Evolutionary conservation across 1,284 basidiomycete genomes (phyloP), one percentile per base, ranked within the genome.

Genomic region (Puccinia polysora): DNA sequence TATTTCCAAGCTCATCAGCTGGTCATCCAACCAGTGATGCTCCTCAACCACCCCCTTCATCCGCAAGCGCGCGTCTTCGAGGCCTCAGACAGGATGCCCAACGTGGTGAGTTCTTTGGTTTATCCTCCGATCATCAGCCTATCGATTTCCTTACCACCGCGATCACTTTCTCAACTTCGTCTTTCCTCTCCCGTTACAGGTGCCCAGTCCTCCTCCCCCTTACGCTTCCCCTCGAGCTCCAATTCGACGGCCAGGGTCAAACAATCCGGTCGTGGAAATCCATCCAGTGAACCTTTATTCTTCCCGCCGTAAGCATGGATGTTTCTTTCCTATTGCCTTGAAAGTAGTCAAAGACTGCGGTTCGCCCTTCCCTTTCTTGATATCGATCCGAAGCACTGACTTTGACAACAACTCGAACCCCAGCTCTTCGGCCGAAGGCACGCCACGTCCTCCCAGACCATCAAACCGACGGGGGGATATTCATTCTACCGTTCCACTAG

Each of bases 391-490:
- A 8, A 43, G 40, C 50, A 18, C 25, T 50, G 56, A 34, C 52
- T 58, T 60, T 68, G n/a, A 43, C 8, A 43, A 43, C 8, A 43
- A 43, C 8, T 43, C 8, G 40, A 8, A 43, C 36, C 50, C 23
- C 25, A 60, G 56, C 25, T 62, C 67, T 60, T 68, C 65, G 30
- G 40, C 18, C 7, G 53, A 58, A 45, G 56, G 67, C 28, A 70
- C 67, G 30, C 58, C 58, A 28, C 67, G 45, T 52, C n/a, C 77
- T 0, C 74, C 76, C 6, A 73, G 75, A 15, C 73, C 75, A 36
- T 58, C 74, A 30, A 76, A 76, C 73, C 64, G 63, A 50, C 75
- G 77, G 14, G 77, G 77, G 34, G 77, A 78, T 72, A 78, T 78
- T 45, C 77, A 78, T 62, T 77, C 77, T n/a, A 75, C 75, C 6